Base-by-base conservation (phyloP, 2,329 filamentous ascomycete species). In the Tolypocladium tropicale region DNA sequence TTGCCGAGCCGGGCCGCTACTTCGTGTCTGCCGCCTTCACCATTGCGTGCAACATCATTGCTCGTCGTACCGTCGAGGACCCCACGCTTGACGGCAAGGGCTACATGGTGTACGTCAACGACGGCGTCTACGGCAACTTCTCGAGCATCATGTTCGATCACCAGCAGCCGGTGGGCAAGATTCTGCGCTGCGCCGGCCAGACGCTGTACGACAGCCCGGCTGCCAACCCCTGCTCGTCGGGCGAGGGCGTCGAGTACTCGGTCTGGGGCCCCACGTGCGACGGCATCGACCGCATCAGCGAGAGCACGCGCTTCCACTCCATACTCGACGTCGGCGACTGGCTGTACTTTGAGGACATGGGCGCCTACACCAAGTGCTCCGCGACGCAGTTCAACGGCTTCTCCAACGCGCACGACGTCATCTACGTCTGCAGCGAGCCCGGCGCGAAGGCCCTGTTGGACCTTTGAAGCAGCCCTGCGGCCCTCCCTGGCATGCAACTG, bases 121-220 rank as follows among this genome's bases (percentile, higher is more conserved):
- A 99, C 64, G 94, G 94, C 32, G 87, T 97, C 55, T 99, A 99
- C 68, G 94, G 94, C 67, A 97, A 97, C 77, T 97, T 99, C 70
- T 95, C 90, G 62, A 95, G 91, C 83, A 97, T 97, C 80, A 96
- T 97, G 78, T 99, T 96, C 71, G 94, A 97, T 68, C 94, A 97
- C 74, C 94, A 99, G 79, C 83, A 95, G 66, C 94, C 94, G 1
- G 75, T 88, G 50, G 90, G 93, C 56, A 89, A 88, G 73, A 82
- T 97, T 57, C 78, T 99, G 55, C 86, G 84, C 62, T 76, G 80
- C 23, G 77, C 79, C 58, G 72, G 79, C 60, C 75, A 77, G 58
- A 80, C 81, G 60, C 68, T 84, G 67, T 86, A 85, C 69, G 74
- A 85, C 72, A 75, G 78, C 60, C 56, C 75, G 61, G 66, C 74